Percentiles rank a stretch among this genome's conserved stretches.
These are phyloP conservation scores for Neospora caninum DNA, from an alignment of 169 alveolate species.

Conservation along the genomic window DNA sequence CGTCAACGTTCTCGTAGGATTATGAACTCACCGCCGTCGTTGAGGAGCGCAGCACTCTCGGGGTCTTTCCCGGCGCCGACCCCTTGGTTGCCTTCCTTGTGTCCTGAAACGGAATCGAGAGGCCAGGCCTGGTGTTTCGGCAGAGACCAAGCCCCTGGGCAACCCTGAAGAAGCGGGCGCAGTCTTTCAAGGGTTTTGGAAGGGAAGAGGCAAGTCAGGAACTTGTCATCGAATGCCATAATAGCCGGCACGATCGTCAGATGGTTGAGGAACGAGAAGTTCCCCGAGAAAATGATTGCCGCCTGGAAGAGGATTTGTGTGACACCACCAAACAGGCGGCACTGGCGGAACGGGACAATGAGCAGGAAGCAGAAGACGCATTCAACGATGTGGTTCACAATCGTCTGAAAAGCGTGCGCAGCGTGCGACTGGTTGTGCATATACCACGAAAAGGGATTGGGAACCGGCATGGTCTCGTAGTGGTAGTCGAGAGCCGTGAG, in stretches of 20 bases:
- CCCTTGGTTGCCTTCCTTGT: background rate
- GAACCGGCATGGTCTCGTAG: conserved; percentile 68
- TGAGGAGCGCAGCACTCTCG: conserved; percentile 8
- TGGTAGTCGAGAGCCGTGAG: conserved; percentile 42
- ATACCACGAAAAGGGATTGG: conserved; percentile 64
- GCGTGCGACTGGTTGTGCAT: conserved; percentile 59
- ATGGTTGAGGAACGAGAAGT: conserved; percentile 51
- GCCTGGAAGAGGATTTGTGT: conserved; percentile 32
- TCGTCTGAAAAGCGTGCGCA: conserved; percentile 48
- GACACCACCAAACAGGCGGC: conserved; percentile 63
- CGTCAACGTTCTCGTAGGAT: no score
- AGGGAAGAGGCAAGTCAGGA: conserved; percentile 63
- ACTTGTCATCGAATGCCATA: conserved; percentile 65
- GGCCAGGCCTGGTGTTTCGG: conserved; percentile 65
- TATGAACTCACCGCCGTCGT: background rate
- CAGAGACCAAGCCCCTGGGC: conserved; percentile 37
- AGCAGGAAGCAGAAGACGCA: conserved; percentile 38
- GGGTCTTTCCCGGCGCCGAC: background rate
- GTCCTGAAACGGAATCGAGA: background rate
- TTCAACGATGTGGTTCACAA: conserved; percentile 54
- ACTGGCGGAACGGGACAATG: conserved; percentile 57
- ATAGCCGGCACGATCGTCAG: conserved; percentile 66
- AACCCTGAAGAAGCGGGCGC: background rate
- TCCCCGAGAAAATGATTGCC: conserved; percentile 30
- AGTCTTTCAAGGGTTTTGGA: conserved; percentile 27